Conservation (phyloP, 2,329 filamentous ascomycete genomes). For the Colletotrichum sp. region DNA sequence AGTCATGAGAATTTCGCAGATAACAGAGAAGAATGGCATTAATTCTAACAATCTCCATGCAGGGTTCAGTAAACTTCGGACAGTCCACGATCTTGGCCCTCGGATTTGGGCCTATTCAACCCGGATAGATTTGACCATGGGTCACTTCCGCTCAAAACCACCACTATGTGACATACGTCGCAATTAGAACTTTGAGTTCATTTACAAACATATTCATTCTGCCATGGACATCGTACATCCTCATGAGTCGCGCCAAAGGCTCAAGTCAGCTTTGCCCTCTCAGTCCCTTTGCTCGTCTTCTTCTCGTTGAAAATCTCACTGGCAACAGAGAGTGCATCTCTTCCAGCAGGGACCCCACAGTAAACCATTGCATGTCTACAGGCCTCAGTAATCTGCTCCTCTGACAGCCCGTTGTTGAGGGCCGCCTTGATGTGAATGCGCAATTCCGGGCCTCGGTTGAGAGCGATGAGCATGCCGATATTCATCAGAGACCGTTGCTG, state of each 20-base stretch:
- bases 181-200: neutral
- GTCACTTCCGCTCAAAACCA: neutral
- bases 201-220: neutral
- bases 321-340: neutral
- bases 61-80: neutral
- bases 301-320: neutral
- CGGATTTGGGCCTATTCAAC: neutral
- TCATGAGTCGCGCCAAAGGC: neutral
- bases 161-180: neutral
- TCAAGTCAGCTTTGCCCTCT: neutral
- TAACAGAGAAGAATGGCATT: neutral
- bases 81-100: neutral
- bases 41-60: neutral
- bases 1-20: neutral
- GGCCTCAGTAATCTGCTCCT: conserved; percentile 63
- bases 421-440: conserved; percentile 62
- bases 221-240: neutral
- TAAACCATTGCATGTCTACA: conserved; percentile 41
- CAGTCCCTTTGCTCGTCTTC: neutral
- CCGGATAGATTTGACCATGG: neutral
- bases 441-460: conserved; percentile 60
- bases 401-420: conserved; percentile 61
- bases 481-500: conserved; percentile 63
- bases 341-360: neutral
- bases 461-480: conserved; percentile 64